These are phyloP conservation scores for Coniosporium apollinis DNA, from an alignment of 495 filamentous ascomycete species.

Conservation along the genomic window DNA sequence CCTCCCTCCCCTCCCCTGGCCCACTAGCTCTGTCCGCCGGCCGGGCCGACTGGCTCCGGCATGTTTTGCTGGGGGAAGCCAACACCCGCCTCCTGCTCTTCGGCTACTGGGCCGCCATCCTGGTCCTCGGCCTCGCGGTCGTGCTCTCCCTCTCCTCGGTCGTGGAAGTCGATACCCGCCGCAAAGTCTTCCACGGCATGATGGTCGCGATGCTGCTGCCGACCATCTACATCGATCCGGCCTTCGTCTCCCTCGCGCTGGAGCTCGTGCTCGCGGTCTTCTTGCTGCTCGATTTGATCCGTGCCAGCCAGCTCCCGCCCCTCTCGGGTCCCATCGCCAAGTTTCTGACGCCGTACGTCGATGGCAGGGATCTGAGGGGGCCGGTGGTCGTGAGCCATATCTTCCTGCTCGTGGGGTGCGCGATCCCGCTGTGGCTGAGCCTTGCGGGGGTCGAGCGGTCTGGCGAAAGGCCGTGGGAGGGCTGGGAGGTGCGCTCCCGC, in stretches of 20 bases:
- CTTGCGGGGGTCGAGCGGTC: constrained; percentile 43
- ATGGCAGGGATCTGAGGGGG: constrained; percentile 80
- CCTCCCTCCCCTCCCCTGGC: constrained; percentile 23
- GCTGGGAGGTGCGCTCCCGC: constrained; percentile 54
- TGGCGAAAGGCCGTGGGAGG: constrained; percentile 35
- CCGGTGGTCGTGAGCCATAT: constrained; percentile 93
- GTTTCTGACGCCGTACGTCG: constrained; percentile 86
- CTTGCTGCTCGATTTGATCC: constrained; percentile 71
- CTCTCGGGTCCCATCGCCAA: constrained; percentile 63
- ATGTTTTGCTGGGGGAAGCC: constrained; percentile 44
- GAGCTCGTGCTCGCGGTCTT: constrained; percentile 62
- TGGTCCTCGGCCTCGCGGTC: constrained; percentile 50
- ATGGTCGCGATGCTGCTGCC: constrained; percentile 93
- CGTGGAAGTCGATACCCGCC: constrained; percentile 82
- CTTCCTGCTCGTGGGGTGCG: constrained; percentile 90
- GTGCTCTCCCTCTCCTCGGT: constrained; percentile 46
- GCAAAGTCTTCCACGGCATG: constrained; percentile 97
- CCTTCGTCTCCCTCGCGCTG: constrained; percentile 63
- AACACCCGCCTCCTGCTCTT: constrained; percentile 67
- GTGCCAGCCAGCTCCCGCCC: constrained; percentile 80
- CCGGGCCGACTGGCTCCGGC: constrained; percentile 24
- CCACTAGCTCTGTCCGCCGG: not conserved
- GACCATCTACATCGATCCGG: constrained; percentile 66
- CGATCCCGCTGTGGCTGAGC: constrained; percentile 84
- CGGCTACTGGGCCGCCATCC: constrained; percentile 51